Conservation (phyloP, 1,284 basidiomycete genomes). For the Pseudozyma pruni region DNA sequence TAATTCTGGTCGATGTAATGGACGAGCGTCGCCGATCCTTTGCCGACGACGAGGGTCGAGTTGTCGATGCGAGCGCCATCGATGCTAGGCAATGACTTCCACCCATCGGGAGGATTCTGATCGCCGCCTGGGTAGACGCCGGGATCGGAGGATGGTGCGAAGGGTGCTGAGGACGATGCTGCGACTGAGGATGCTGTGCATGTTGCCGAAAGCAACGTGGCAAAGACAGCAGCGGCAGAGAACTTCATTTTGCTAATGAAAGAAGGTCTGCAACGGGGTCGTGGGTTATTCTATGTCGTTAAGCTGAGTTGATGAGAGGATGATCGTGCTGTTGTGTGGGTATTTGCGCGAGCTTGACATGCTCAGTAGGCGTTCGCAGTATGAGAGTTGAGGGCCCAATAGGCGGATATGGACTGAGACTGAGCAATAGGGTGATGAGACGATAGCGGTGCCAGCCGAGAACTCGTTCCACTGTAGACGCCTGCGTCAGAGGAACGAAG, state of each 20-base stretch:
- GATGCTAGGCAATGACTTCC: constrained; percentile 42
- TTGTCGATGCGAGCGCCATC: constrained; percentile 56
- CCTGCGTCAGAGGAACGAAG: no score
- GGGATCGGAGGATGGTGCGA: constrained; percentile 32
- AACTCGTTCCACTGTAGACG: no score
- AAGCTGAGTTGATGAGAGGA: no score
- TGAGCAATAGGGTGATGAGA: no score
- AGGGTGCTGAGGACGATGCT: background rate
- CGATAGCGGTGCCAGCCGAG: no score
- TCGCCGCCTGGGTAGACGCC: constrained; percentile 49
- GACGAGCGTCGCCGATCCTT: constrained; percentile 33
- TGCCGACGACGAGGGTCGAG: constrained; percentile 46
- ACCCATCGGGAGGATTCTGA: constrained; percentile 36
- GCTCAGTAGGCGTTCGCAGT: no score
- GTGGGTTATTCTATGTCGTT: no score
- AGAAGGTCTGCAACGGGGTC: no score
- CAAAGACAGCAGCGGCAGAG: background rate
- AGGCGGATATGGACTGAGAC: no score
- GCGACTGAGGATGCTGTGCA: background rate
- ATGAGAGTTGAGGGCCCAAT: no score
- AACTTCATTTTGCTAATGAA: constrained; percentile 1
- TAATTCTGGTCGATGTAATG: constrained; percentile 54
- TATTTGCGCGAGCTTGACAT: no score
- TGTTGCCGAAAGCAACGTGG: background rate
- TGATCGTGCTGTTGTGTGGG: no score